These are phyloP conservation scores for Cicer chorassanicum DNA, from an alignment of 306 rosid species.

Conservation along the genomic window DNA sequence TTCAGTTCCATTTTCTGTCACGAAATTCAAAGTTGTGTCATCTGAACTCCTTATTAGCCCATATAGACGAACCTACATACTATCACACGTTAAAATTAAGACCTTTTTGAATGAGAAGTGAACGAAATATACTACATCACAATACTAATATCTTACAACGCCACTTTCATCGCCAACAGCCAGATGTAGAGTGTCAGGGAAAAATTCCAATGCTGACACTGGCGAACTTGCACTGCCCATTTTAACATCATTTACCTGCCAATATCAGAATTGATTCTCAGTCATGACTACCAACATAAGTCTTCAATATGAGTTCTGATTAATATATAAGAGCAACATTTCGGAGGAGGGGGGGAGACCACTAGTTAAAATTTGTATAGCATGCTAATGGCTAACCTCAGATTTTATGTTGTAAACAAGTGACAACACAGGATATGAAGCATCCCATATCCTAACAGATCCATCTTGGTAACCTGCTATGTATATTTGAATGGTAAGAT, in stretches of 20 bases:
- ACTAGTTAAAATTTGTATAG: constrained; percentile 23
- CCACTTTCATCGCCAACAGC: constrained; percentile 79
- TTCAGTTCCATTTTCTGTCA: constrained; percentile 69
- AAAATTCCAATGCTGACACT: constrained; percentile 77
- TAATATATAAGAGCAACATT: constrained; percentile 31
- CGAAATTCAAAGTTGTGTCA: constrained; percentile 53
- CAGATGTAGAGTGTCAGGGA: constrained; percentile 59
- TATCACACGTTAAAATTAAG: constrained; percentile 43
- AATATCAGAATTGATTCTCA: constrained; percentile 43
- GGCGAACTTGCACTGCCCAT: constrained; percentile 52
- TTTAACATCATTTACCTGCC: constrained; percentile 63
- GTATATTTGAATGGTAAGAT: constrained; percentile 64
- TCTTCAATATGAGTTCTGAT: constrained; percentile 24
- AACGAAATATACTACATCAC: background rate
- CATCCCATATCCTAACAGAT: constrained; percentile 85
- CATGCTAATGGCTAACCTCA: constrained; percentile 67
- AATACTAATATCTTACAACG: constrained; percentile 56
- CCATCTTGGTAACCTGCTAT: constrained; percentile 91
- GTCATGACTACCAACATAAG: constrained; percentile 35
- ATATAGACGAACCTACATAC: constrained; percentile 75
- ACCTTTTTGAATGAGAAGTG: constrained; percentile 37
- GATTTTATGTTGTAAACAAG: constrained; percentile 58
- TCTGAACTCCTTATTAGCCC: constrained; percentile 55
- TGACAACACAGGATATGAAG: constrained; percentile 69
- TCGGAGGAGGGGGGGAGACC: background rate